Conservation (phyloP, 257 asterid genomes). For the Petunia axillaris region DNA sequence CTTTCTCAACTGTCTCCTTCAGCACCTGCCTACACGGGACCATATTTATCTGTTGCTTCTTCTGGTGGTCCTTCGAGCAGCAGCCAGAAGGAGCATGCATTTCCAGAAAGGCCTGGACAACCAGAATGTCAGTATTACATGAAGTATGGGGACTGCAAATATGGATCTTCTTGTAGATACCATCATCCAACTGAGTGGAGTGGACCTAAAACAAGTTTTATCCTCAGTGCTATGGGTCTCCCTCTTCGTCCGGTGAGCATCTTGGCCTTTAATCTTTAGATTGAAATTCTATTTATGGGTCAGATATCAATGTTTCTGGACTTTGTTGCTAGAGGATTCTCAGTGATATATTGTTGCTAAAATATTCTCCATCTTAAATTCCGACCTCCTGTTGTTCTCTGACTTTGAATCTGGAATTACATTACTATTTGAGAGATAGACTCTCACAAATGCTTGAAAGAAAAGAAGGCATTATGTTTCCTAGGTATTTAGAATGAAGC, state of each 20-base stretch:
- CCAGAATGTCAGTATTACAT: conserved; percentile 82
- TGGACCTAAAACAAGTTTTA: conserved; percentile 53
- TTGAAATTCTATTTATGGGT: conserved; percentile 24
- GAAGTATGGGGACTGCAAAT: conserved; percentile 91
- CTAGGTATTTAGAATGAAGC: conserved; percentile 10
- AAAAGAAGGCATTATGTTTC: not conserved
- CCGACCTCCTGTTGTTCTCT: conserved; percentile 2
- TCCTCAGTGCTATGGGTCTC: conserved; percentile 83
- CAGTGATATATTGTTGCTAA: not conserved
- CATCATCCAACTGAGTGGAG: conserved; percentile 82
- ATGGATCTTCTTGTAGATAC: conserved; percentile 83
- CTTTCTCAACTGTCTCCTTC: conserved; percentile 75
- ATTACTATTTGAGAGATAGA: not conserved
- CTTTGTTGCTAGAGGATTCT: not conserved
- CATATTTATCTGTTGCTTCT: conserved; percentile 63
- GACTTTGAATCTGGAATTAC: not conserved
- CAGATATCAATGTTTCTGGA: not conserved
- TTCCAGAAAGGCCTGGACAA: conserved; percentile 89
- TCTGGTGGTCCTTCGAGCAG: conserved; percentile 66
- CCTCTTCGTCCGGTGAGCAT: conserved; percentile 88
- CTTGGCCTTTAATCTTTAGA: not conserved
- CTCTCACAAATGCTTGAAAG: conserved; percentile 7
- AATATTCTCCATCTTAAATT: conserved; percentile 1
- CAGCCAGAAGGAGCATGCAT: conserved; percentile 61
- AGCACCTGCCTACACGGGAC: conserved; percentile 76